Evolutionary conservation across 306 rosid species (phyloP), one percentile per base, ranked within the genome.

Genomic region (Corylus americana): DNA sequence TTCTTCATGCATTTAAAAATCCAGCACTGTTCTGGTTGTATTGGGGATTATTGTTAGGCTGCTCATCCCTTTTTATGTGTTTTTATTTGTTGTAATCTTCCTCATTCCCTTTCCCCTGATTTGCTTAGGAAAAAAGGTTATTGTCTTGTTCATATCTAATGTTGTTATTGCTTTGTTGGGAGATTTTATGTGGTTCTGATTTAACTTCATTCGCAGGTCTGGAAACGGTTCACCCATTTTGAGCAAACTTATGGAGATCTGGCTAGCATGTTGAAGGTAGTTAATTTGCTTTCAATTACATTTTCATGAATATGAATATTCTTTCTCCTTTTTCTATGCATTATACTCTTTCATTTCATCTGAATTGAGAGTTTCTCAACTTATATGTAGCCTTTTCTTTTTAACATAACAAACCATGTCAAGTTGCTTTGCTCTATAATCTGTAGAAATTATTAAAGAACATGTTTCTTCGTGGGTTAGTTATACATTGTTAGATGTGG

Each of bases 171-270:
- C 51, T 67, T 62, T 62, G 7, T 13, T 67, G 72, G 22, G 72
- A 77, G 51, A 64, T 71, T 62, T 51, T 55, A 70, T 79, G 73
- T 80, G 42, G 35, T 27, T 81, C 29, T 77, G 55, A 78, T 61
- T 20, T 51, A 74, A 74, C 77, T 78, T 84, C 44, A 59, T 76
- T 54, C 75, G 76, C 77, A 95, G 98, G 91, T 95, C 45, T 95
- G 98, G 98, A 95, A 95, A 84, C 91, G 86, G 74, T 95, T 95
- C 79, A 62, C 84, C 80, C 91, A 83, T 69, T 92, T 95, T 82
- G 98, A 95, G 90, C 92, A 89, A 87, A 92, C 96, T 75, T 95
- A 91, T 62, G 98, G 98, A 72, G 98, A 95, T 86, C 88, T 95
- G 87, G 88, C 92, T 29, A 90, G 98, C 87, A 90, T 95, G 97